Evolutionary conservation across 2,329 filamentous ascomycete species (phyloP), one percentile per base, ranked within the genome.

Genomic region (Curvularia verruculosa): DNA sequence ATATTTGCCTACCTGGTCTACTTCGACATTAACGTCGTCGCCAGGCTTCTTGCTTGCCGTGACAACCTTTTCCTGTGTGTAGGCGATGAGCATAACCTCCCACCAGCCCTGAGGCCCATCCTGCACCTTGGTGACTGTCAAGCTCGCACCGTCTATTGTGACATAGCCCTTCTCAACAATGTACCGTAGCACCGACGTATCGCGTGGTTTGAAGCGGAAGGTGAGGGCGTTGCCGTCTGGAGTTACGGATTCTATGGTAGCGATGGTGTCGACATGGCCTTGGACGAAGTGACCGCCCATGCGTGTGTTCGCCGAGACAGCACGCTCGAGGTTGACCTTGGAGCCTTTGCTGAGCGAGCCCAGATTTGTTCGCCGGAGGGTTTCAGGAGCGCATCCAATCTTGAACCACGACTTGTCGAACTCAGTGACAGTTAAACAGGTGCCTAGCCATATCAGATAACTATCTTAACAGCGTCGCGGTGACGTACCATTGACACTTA

Each of bases 261-360:
- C 95, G 37, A 89, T 87, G 10, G 92, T 94, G 78, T 99, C 96
- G 59, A 99, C 94, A 77, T 99, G 95, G 39, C 95, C 95, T 79
- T 99, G 96, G 29, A 98, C 94, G 71, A 98, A 96, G 80, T 99
- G 95, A 0, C 95, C 95, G 45, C 96, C 95, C 92, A 99, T 98
- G 53, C 95, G 91, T 44, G 94, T 97, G 69, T 90, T 86, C 4
- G 92, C 92, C 18, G 90, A 89, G 52, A 99, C 93, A 3, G 95
- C 94, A 15, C 95, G 88, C 82, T 99, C 95, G 51, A 99, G 88
- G 77, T 99, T 99, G 64, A 98, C 93, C 21, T 81, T 82, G 59
- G 87, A 89, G 40, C 82, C 82, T 59, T 85, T 75, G 46, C 80
- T 78, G 51, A 99, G 83, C 19, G 81, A 81, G 60, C 93, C 94